phyloP scores from a whole-genome alignment of 305 asterid species.

The Euphrasia arctica region DNA sequence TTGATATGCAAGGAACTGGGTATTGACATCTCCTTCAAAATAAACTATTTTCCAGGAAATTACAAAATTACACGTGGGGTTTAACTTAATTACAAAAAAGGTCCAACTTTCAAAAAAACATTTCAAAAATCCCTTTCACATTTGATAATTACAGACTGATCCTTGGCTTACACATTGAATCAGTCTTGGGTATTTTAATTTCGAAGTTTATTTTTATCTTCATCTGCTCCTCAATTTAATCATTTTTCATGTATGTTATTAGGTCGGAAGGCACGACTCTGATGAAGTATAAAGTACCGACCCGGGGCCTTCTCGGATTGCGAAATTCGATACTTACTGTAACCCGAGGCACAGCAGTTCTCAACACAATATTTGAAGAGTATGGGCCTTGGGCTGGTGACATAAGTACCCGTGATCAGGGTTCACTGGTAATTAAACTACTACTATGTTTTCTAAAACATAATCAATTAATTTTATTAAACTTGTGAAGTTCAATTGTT shows the following conservation, averaged over 20 bases:
- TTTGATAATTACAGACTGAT: no score
- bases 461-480: not conserved
- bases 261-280: slow-evolving; percentile 82
- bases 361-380: slow-evolving; percentile 86
- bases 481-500: not conserved
- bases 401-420: slow-evolving; percentile 88
- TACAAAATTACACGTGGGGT: no score
- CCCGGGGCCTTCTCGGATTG: slow-evolving; percentile 95
- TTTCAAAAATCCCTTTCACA: no score
- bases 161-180: no score
- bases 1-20: slow-evolving; percentile 95
- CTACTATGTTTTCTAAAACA: no score
- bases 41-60: not conserved
- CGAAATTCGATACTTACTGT: slow-evolving; percentile 89
- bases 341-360: slow-evolving; percentile 96
- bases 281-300: slow-evolving; percentile 88
- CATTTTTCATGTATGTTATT: slow-evolving; percentile 17
- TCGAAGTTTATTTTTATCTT: slow-evolving; percentile 4
- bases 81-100: no score
- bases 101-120: no score
- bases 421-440: slow-evolving; percentile 69
- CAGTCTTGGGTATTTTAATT: no score
- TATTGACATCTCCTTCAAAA: slow-evolving; percentile 29
- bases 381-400: slow-evolving; percentile 98
- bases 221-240: slow-evolving; percentile 21